These are phyloP conservation scores for Botryobasidium botryosum DNA, from an alignment of 768 basidiomycete genomes.

Conservation along the genomic window DNA sequence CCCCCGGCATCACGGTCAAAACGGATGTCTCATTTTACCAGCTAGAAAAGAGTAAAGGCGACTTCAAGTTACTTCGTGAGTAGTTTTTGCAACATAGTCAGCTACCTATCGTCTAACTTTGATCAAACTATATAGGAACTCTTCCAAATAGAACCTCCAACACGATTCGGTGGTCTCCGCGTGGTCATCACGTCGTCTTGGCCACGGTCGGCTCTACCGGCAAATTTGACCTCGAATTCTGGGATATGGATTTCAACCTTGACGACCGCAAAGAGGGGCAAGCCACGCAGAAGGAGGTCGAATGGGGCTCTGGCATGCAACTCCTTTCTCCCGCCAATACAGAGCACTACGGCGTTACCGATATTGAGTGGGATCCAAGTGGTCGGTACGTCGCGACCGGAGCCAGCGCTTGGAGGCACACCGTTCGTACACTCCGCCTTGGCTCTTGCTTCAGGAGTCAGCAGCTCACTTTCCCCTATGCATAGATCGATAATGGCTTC, in stretches of 20 bases:
- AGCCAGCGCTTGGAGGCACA: slow-evolving; percentile 89
- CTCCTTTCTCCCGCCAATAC: slow-evolving; percentile 46
- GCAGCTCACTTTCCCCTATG: slow-evolving; percentile 2
- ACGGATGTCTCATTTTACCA: slow-evolving; percentile 95
- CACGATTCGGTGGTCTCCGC: slow-evolving; percentile 91
- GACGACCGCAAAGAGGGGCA: slow-evolving; percentile 36
- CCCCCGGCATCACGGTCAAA: slow-evolving; percentile 85
- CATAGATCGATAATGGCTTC: slow-evolving; percentile 87
- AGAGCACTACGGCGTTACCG: slow-evolving; percentile 95
- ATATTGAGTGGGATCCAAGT: slow-evolving; percentile 96
- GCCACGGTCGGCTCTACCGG: slow-evolving; percentile 89
- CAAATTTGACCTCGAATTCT: slow-evolving; percentile 97
- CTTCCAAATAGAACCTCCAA: slow-evolving; percentile 76
- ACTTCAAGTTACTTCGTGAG: slow-evolving; percentile 78
- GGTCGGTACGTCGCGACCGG: slow-evolving; percentile 86
- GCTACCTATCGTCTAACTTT: not conserved
- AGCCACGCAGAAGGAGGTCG: slow-evolving; percentile 32
- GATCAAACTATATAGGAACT: slow-evolving; percentile 31
- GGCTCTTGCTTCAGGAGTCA: not conserved
- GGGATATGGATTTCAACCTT: slow-evolving; percentile 85
- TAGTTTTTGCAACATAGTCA: not conserved
- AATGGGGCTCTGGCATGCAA: slow-evolving; percentile 79
- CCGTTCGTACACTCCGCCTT: slow-evolving; percentile 34
- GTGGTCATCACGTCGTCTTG: slow-evolving; percentile 87
- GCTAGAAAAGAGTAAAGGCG: slow-evolving; percentile 76